phyloP scores from a whole-genome alignment of 2,329 filamentous ascomycete genomes.

The Daldinia sp. region DNA sequence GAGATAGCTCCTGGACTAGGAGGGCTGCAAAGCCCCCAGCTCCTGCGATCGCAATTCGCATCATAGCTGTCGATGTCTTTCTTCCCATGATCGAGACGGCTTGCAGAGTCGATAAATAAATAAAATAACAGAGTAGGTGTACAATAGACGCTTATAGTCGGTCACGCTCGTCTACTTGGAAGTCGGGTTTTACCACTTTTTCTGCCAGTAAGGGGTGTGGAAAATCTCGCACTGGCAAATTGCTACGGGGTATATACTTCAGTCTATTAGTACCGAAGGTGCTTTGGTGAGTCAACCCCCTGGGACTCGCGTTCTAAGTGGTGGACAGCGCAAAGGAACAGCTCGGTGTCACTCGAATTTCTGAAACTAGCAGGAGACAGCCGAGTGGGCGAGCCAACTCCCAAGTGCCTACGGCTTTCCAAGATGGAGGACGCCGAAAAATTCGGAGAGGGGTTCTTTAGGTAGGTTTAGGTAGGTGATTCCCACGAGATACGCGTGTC shows the following conservation, averaged over 20 bases:
- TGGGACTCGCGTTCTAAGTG: conserved; percentile 41
- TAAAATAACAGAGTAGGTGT: conserved; percentile 27
- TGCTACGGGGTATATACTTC: conserved; percentile 43
- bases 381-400: conserved; percentile 40
- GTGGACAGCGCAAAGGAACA: conserved; percentile 36
- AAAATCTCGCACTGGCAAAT: conserved; percentile 41
- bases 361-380: conserved; percentile 40
- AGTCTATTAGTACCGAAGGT: conserved; percentile 39
- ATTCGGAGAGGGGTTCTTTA: conserved; percentile 35
- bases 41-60: conserved; percentile 73
- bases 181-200: conserved; percentile 18
- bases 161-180: conserved; percentile 33
- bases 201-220: conserved; percentile 36
- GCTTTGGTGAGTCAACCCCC: conserved; percentile 46
- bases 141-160: conserved; percentile 33
- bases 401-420: conserved; percentile 36
- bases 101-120: conserved; percentile 26
- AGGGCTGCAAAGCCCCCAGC: conserved; percentile 69
- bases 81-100: conserved; percentile 44
- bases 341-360: conserved; percentile 45
- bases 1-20: conserved; percentile 70
- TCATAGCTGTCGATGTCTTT: conserved; percentile 56
- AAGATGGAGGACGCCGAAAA: conserved; percentile 45
- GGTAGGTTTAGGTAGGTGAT: conserved; percentile 40
- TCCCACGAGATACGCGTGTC: conserved; percentile 35